Percentiles rank a stretch among this genome's conserved stretches.
phyloP scores from a whole-genome alignment of 2,329 filamentous ascomycete genomes.

The Verticillium longisporum region DNA sequence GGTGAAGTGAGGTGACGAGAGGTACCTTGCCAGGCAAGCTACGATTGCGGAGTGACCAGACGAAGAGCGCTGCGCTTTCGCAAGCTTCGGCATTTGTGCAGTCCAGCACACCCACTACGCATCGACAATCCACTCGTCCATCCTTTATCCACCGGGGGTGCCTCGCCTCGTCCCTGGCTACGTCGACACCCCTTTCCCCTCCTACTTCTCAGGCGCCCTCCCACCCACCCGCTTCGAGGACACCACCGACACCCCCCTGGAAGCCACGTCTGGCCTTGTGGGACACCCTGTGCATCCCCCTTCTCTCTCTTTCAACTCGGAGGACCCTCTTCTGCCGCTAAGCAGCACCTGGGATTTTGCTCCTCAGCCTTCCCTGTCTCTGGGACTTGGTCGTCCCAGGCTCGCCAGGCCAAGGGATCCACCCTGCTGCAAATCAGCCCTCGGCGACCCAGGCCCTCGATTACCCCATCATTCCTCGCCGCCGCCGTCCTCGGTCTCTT shows the following conservation, averaged over 20 bases:
- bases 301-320: neutral
- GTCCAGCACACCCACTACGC: neutral
- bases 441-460: slow-evolving; percentile 8
- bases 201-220: neutral
- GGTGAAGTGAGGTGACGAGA: neutral
- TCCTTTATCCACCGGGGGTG: neutral
- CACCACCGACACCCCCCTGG: neutral
- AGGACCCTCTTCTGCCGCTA: slow-evolving; percentile 1
- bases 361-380: slow-evolving; percentile 3
- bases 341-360: slow-evolving; percentile 1
- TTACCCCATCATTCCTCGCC: slow-evolving; percentile 10
- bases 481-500: slow-evolving; percentile 6
- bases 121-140: neutral
- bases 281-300: neutral
- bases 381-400: neutral
- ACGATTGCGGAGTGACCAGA: neutral
- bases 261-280: neutral
- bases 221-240: neutral
- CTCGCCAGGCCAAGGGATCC: slow-evolving; percentile 6
- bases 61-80: neutral
- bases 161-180: neutral
- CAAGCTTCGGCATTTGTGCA: neutral
- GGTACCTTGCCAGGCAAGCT: neutral
- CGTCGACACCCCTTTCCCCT: neutral
- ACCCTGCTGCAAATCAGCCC: slow-evolving; percentile 11